Conservation (phyloP, 805 yeast genomes). For the Lachancea lanzarotensis region DNA sequence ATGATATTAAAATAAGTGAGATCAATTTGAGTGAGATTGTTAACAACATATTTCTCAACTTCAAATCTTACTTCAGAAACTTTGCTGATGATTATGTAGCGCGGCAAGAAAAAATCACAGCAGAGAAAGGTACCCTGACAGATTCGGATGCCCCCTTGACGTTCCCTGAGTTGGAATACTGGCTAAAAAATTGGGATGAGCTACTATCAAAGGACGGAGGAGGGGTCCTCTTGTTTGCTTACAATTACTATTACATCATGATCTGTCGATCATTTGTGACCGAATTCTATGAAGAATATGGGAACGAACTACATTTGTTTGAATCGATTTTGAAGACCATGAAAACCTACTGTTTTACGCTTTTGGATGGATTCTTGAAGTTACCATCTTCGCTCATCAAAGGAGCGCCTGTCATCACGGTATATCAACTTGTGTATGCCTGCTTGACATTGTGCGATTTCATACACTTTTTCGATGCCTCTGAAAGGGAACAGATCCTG, state of each 20-base stretch:
- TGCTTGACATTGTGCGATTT: constrained; percentile 47
- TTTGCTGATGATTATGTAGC: constrained; percentile 7
- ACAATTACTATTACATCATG: constrained; percentile 44
- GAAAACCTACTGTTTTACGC: constrained; percentile 39
- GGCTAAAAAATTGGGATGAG: constrained; percentile 43
- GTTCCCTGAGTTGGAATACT: constrained; percentile 36
- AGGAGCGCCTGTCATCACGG: constrained; percentile 49
- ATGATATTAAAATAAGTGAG: constrained; percentile 47
- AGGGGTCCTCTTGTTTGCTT: constrained; percentile 42
- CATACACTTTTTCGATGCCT: constrained; percentile 34
- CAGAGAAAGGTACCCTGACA: background rate
- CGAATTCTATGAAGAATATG: constrained; percentile 25
- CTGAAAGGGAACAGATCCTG: constrained; percentile 38
- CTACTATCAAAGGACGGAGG: constrained; percentile 43
- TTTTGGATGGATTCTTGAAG: constrained; percentile 39
- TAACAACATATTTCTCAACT: constrained; percentile 24
- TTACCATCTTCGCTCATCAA: constrained; percentile 42
- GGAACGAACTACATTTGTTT: constrained; percentile 21
- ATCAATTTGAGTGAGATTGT: constrained; percentile 38
- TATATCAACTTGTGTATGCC: constrained; percentile 49
- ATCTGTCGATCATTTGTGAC: constrained; percentile 32
- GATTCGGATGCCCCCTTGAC: constrained; percentile 10
- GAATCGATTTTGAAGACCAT: constrained; percentile 36
- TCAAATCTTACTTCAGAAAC: constrained; percentile 19
- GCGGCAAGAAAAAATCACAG: background rate